Evolutionary conservation across 495 filamentous ascomycete species (phyloP).

Genomic region (Staphylotrichum longicolle): DNA sequence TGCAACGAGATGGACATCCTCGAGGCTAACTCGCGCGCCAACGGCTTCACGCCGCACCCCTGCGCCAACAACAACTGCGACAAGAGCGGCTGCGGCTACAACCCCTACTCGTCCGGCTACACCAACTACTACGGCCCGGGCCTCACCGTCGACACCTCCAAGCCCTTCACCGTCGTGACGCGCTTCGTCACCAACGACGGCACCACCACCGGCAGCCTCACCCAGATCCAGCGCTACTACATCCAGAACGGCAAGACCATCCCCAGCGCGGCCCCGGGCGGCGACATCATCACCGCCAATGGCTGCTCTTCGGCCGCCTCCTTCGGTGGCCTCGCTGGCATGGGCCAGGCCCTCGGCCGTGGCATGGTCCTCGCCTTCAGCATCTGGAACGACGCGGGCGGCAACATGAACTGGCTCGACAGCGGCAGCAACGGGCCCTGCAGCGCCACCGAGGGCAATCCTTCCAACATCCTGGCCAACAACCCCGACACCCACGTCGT

Average conservation of each 20-base stretch:
- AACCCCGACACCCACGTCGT: slow-evolving; percentile 52
- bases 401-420: slow-evolving; percentile 65
- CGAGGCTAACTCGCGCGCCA: slow-evolving; percentile 60
- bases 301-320: slow-evolving; percentile 60
- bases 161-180: slow-evolving; percentile 63
- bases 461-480: slow-evolving; percentile 47
- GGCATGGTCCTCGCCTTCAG: slow-evolving; percentile 68
- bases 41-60: slow-evolving; percentile 56
- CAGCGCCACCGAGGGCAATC: slow-evolving; percentile 51
- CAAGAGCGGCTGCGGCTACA: slow-evolving; percentile 55
- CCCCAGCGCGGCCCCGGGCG: slow-evolving; percentile 35
- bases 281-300: slow-evolving; percentile 49
- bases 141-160: slow-evolving; percentile 56
- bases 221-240: slow-evolving; percentile 60
- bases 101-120: slow-evolving; percentile 22
- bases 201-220: slow-evolving; percentile 49
- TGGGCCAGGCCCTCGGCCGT: slow-evolving; percentile 56
- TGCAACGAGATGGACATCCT: slow-evolving; percentile 65
- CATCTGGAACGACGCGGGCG: slow-evolving; percentile 60
- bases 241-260: slow-evolving; percentile 60
- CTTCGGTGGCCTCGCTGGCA: slow-evolving; percentile 54
- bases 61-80: slow-evolving; percentile 60
- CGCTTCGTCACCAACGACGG: slow-evolving; percentile 59
- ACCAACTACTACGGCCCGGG: slow-evolving; percentile 55
- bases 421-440: slow-evolving; percentile 57